phyloP scores from a whole-genome alignment of 1,284 basidiomycete species.

The Tylopilus sp. region DNA sequence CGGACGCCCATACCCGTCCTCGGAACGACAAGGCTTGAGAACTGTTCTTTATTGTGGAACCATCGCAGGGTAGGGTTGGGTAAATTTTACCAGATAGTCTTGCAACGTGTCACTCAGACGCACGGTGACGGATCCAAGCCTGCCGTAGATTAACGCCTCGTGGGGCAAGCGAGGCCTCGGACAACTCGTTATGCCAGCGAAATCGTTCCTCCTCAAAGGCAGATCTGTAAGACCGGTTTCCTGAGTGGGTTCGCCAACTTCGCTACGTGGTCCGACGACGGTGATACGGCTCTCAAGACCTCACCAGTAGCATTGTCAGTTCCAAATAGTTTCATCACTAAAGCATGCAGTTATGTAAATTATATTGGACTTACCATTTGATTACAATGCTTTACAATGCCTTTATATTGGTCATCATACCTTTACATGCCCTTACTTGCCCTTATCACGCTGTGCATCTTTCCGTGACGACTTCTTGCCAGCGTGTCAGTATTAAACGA shows the following conservation, averaged over 20 bases:
- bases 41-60: constrained; percentile 5
- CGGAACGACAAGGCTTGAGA: constrained; percentile 1
- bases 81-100: constrained; percentile 13
- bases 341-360: too few species aligned
- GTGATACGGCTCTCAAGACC: too few species aligned
- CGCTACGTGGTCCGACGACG: background rate
- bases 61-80: constrained; percentile 3
- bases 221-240: too few species aligned
- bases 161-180: constrained; percentile 18
- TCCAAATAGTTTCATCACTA: too few species aligned
- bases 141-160: constrained; percentile 12
- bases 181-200: background rate
- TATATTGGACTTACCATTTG: too few species aligned
- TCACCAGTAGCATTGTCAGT: too few species aligned
- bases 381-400: too few species aligned
- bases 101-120: constrained; percentile 19
- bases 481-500: too few species aligned
- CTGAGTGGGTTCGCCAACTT: background rate
- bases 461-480: too few species aligned
- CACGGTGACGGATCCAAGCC: constrained; percentile 1
- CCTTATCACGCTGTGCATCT: too few species aligned
- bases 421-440: too few species aligned
- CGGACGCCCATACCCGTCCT: constrained; percentile 2
- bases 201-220: background rate
- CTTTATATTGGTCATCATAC: too few species aligned